Base-by-base conservation (phyloP, 495 filamentous ascomycete genomes). In the Aspergillus coremiiformis region DNA sequence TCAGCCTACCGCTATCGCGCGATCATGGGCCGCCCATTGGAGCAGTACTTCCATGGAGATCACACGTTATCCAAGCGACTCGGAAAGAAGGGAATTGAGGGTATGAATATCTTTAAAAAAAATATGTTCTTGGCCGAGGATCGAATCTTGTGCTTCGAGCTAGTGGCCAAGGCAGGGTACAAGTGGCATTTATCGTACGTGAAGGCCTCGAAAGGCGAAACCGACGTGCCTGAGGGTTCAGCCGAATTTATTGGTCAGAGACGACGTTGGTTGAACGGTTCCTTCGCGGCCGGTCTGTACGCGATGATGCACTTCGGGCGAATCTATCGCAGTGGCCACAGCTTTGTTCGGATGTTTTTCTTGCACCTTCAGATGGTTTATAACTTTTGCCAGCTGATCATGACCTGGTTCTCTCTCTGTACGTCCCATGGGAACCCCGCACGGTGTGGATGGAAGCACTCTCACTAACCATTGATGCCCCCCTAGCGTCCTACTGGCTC, bases 61-160 rank as follows among this genome's bases (percentile, higher is more conserved):
- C 93, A 98, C 67, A 98, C 93, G 0, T 79, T 96, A 12, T 94
- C 93, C 50, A 92, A 92, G 71, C 80, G 87, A 46, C 81, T 95
- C 39, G 90, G 89, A 32, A 94, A 95, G 74, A 98, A 98, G 79
- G 93, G 93, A 74, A 96, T 98, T 64, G 93, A 98, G 67, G 93
- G 91, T 57, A 98, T 98, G 93, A 96, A 96, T 61, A 97, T 98
- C 57, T 97, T 98, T 83, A 97, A 98, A 77, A 98, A 98, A 81
- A 98, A 98, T 80, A 97, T 98, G 93, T 98, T 97, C 78, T 87
- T 98, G 78, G 93, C 93, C 61, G 93, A 98, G 72, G 93, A 98
- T 81, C 90, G 93, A 78, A 98, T 98, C 75, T 80, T 98, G 39
- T 98, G 93, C 74, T 98, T 98, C 77, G 93, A 98, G 66, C 75